Evolutionary conservation across 768 basidiomycete species (phyloP).

Genomic region (Gautieria morchelliformis): DNA sequence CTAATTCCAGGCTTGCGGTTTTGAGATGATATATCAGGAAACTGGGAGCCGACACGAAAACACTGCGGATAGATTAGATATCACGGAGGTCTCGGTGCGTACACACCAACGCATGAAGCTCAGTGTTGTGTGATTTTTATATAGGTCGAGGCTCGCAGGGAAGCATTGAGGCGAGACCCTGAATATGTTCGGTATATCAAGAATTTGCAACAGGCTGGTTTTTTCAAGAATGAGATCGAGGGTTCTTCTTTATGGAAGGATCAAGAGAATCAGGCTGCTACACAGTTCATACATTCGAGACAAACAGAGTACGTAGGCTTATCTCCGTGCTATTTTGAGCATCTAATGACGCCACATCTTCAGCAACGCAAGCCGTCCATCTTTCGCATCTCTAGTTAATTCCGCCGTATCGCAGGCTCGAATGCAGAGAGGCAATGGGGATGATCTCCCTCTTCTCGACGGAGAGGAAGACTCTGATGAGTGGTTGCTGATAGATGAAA

Average conservation of each 20-base stretch:
- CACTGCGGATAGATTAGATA: conserved; percentile 27
- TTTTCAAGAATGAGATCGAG: conserved; percentile 70
- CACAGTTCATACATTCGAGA: conserved; percentile 52
- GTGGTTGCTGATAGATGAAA: conserved; percentile 85
- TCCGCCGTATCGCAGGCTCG: conserved; percentile 41
- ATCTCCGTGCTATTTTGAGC: background rate
- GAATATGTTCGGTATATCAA: conserved; percentile 66
- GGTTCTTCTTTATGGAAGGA: conserved; percentile 70
- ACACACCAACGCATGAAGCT: background rate
- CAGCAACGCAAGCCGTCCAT: conserved; percentile 51
- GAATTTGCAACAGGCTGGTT: conserved; percentile 53
- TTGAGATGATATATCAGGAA: conserved; percentile 93
- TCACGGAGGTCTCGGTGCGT: background rate
- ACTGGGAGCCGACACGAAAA: conserved; percentile 48
- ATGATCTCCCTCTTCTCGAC: conserved; percentile 12
- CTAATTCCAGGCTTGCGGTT: conserved; percentile 68
- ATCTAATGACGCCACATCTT: background rate
- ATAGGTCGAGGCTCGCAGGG: conserved; percentile 57
- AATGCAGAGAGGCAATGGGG: conserved; percentile 13
- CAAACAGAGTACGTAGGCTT: conserved; percentile 51
- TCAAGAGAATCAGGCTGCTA: conserved; percentile 62
- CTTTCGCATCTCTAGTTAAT: conserved; percentile 71
- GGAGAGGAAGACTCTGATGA: conserved; percentile 63
- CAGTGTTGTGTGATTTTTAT: background rate
- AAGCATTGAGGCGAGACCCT: conserved; percentile 53